These are phyloP conservation scores for Malus hybrid DNA, from an alignment of 331 rosid genomes.

Conservation along the genomic window DNA sequence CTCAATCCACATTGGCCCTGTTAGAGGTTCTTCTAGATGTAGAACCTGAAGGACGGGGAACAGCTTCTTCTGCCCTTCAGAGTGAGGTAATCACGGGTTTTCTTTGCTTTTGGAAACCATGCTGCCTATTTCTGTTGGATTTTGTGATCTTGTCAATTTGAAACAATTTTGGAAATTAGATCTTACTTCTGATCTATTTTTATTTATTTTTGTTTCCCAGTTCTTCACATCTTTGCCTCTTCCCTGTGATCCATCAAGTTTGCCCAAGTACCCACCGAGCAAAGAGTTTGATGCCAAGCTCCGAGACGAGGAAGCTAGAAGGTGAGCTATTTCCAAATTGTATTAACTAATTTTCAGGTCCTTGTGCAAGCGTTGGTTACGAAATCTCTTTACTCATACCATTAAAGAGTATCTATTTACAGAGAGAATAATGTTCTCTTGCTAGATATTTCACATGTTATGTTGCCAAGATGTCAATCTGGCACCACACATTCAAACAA, in stretches of 20 bases:
- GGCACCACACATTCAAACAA: background rate
- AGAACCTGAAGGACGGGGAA: slow-evolving; percentile 73
- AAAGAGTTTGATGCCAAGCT: slow-evolving; percentile 81
- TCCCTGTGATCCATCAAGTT: slow-evolving; percentile 67
- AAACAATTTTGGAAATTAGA: background rate
- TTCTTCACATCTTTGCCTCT: slow-evolving; percentile 68
- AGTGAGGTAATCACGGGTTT: slow-evolving; percentile 49
- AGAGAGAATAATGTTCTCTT: background rate
- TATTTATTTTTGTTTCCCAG: slow-evolving; percentile 28
- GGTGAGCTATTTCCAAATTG: slow-evolving; percentile 37
- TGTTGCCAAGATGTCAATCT: background rate
- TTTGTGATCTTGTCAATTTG: background rate
- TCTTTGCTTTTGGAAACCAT: background rate
- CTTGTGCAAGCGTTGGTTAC: background rate
- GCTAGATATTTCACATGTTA: background rate
- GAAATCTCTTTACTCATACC: background rate
- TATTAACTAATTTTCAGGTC: background rate
- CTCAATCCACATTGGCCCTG: slow-evolving; percentile 51
- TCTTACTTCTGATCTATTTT: background rate
- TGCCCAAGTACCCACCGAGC: slow-evolving; percentile 83
- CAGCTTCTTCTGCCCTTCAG: slow-evolving; percentile 73
- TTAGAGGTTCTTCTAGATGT: slow-evolving; percentile 73
- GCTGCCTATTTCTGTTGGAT: background rate
- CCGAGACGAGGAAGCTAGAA: slow-evolving; percentile 70
- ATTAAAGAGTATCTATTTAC: background rate